Percentiles rank a stretch among this genome's conserved stretches.
These are phyloP conservation scores for Tetrahymena elliotti DNA, from an alignment of 73 alveolate genomes.

Conservation along the genomic window DNA sequence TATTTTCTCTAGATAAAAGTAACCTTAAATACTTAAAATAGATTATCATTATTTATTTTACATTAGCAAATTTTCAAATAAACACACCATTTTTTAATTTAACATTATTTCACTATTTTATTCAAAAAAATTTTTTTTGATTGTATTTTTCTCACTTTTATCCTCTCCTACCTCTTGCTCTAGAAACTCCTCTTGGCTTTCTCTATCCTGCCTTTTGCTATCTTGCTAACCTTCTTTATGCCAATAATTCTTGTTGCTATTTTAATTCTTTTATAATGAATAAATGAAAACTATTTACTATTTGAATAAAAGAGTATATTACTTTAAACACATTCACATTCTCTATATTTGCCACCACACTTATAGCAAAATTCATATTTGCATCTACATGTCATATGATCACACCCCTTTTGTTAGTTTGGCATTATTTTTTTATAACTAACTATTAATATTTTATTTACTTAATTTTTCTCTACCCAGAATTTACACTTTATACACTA, in stretches of 20 bases:
- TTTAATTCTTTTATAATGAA: background rate
- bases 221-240: background rate
- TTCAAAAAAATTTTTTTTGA: no score
- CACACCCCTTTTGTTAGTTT: constrained; percentile 11
- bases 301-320: background rate
- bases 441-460: background rate
- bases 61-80: no score
- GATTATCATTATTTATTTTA: no score
- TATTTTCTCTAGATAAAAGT: no score
- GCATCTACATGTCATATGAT: constrained; percentile 60
- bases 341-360: constrained; percentile 50
- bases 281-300: background rate
- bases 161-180: background rate
- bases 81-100: no score
- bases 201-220: background rate
- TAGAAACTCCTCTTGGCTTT: background rate
- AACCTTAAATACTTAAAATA: no score
- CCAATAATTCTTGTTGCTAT: background rate
- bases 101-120: no score
- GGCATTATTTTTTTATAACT: background rate
- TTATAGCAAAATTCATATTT: constrained; percentile 54
- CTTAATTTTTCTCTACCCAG: constrained; percentile 53
- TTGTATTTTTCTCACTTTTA: background rate
- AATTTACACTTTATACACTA: constrained; percentile 37
- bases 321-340: constrained; percentile 31